These are phyloP conservation scores for Aspergillus wentii DNA, from an alignment of 495 filamentous ascomycete genomes.

Conservation along the genomic window DNA sequence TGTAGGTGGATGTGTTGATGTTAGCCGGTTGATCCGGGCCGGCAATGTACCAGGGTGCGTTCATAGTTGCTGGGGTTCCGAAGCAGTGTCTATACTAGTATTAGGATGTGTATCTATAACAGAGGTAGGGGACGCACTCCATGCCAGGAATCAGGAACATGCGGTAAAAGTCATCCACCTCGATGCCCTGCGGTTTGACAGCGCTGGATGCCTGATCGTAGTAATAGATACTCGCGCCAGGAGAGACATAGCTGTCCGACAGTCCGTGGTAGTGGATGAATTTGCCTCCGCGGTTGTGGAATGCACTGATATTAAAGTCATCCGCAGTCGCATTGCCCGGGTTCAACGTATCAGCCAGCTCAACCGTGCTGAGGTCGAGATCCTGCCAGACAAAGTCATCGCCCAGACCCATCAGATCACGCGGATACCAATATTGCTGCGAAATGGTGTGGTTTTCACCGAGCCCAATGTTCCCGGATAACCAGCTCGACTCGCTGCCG, in stretches of 20 bases:
- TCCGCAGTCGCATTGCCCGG: constrained; percentile 35
- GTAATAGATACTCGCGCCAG: constrained; percentile 8
- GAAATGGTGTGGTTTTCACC: neutral
- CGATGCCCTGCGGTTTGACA: constrained; percentile 9
- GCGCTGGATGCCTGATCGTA: constrained; percentile 7
- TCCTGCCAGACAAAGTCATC: constrained; percentile 6
- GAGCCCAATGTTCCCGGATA: neutral
- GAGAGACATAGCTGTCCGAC: constrained; percentile 28
- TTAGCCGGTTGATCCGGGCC: constrained; percentile 9
- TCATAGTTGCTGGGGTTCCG: neutral
- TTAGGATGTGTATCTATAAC: too few species aligned
- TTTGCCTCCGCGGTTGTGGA: constrained; percentile 46
- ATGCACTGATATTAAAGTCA: constrained; percentile 40
- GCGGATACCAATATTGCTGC: constrained; percentile 6
- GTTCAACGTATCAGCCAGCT: constrained; percentile 25
- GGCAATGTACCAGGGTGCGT: constrained; percentile 1
- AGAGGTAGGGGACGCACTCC: too few species aligned
- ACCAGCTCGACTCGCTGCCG: constrained; percentile 3
- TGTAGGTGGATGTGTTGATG: constrained; percentile 5
- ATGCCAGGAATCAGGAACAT: constrained; percentile 44
- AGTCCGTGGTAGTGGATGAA: constrained; percentile 50
- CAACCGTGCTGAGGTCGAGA: constrained; percentile 8
- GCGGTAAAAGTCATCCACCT: constrained; percentile 13
- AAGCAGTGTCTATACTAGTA: constrained; percentile 1
- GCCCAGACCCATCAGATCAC: constrained; percentile 7